A percentile compares a stretch with the other conserved stretches of the same genome.
Conservation (phyloP, 345 rosid species). For the Rhodamnia argentea region DNA sequence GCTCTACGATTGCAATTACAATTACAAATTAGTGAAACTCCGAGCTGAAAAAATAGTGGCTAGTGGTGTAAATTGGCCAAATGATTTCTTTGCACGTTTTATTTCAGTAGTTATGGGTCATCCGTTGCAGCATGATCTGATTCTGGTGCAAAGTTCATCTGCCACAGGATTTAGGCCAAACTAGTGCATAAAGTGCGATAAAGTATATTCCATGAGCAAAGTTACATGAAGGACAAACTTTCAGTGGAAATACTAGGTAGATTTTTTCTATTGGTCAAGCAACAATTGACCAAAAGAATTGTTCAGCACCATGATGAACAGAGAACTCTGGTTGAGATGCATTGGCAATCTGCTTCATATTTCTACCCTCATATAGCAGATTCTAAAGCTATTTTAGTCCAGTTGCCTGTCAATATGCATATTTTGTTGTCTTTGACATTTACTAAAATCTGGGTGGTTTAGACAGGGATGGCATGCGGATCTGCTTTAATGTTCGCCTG, state of each 20-base stretch:
- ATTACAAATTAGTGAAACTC: background rate
- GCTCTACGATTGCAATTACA: background rate
- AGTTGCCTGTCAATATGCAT: background rate
- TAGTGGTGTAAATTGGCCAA: background rate
- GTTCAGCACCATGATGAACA: background rate
- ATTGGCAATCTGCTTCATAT: background rate
- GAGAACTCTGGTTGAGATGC: background rate
- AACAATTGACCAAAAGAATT: background rate
- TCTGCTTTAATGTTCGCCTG: background rate
- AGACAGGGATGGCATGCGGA: constrained; percentile 8
- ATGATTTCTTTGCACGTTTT: background rate
- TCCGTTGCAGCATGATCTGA: background rate
- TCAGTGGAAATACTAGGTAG: background rate
- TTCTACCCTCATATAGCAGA: background rate
- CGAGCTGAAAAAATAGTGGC: background rate
- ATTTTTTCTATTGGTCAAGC: background rate
- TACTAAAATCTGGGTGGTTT: background rate
- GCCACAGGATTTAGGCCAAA: background rate
- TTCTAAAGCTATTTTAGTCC: background rate
- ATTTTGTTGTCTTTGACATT: background rate
- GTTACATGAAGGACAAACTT: background rate
- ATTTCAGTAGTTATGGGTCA: background rate
- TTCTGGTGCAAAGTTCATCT: background rate
- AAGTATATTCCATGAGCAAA: background rate
- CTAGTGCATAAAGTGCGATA: background rate